Conservation (phyloP, 2,329 filamentous ascomycete genomes). For the Fusarium sp. region DNA sequence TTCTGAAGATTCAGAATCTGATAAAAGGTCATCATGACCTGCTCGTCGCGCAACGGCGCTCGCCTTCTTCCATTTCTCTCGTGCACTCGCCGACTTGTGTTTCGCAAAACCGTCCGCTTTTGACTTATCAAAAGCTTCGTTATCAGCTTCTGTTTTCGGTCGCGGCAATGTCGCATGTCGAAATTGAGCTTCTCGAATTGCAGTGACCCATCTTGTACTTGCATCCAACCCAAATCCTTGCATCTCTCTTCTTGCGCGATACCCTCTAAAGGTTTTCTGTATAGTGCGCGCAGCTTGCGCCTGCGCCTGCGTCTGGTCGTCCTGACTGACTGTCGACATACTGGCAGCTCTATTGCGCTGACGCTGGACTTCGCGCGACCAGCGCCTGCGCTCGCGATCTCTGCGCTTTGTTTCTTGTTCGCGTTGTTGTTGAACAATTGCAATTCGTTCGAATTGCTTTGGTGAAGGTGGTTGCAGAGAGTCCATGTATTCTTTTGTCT, state of each 20-base stretch:
- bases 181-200: constrained; percentile 67
- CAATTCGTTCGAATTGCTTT: constrained; percentile 60
- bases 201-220: constrained; percentile 76
- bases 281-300: constrained; percentile 65
- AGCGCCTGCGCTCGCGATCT: constrained; percentile 49
- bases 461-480: constrained; percentile 58
- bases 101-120: constrained; percentile 10
- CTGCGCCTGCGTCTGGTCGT: constrained; percentile 49
- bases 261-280: constrained; percentile 80
- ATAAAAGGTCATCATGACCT: constrained; percentile 71
- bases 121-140: background rate
- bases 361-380: constrained; percentile 48
- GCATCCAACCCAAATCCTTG: constrained; percentile 74
- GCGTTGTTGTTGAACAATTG: constrained; percentile 58
- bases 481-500: constrained; percentile 59
- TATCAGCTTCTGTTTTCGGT: constrained; percentile 42
- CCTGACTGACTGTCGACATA: constrained; percentile 14
- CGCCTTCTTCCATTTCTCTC: constrained; percentile 79
- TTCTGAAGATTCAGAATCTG: constrained; percentile 50
- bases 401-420: constrained; percentile 57
- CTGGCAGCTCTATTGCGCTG: constrained; percentile 27
- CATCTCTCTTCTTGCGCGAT: constrained; percentile 76
- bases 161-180: constrained; percentile 59
- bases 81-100: constrained; percentile 54
- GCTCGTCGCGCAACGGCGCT: constrained; percentile 77